Evolutionary conservation across 2,329 filamentous ascomycete genomes (phyloP).

Genomic region (Ophiocordyceps sinensis): DNA sequence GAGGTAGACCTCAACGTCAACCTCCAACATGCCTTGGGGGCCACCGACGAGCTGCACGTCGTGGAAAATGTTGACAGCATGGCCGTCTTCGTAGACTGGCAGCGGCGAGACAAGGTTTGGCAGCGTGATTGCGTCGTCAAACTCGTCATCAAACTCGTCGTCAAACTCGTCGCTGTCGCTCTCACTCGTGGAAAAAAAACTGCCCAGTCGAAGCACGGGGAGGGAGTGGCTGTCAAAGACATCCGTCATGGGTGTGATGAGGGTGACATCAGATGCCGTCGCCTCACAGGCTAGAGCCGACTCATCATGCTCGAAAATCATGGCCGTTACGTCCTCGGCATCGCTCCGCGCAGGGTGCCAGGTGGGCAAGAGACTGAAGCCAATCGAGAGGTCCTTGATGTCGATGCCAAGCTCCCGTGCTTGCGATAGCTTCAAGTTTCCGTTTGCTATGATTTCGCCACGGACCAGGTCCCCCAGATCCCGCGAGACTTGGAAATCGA

Average conservation of each 20-base stretch:
- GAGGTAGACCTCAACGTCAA: constrained; percentile 17
- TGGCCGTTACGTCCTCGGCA: background rate
- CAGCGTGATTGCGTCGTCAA: constrained; percentile 5
- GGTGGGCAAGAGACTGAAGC: constrained; percentile 13
- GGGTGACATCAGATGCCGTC: background rate
- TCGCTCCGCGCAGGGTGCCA: constrained; percentile 7
- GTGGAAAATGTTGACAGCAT: constrained; percentile 12
- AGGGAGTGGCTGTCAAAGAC: constrained; percentile 1
- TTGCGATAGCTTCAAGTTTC: constrained; percentile 11
- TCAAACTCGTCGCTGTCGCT: constrained; percentile 1
- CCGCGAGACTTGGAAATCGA: constrained; percentile 5
- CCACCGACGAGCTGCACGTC: constrained; percentile 11
- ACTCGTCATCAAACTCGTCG: constrained; percentile 1
- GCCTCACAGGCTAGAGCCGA: background rate
- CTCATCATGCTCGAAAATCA: background rate
- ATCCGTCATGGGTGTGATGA: background rate
- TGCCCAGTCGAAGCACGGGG: background rate
- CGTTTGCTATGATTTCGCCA: constrained; percentile 10
- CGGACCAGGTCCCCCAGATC: constrained; percentile 8
- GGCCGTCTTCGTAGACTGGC: constrained; percentile 7
- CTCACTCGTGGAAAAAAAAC: background rate
- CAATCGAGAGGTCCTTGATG: constrained; percentile 10
- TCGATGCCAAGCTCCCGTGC: constrained; percentile 10
- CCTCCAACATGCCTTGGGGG: background rate
- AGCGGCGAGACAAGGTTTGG: constrained; percentile 8